Evolutionary conservation across 768 basidiomycete species (phyloP).

Genomic region (Lepiota subincarnata): DNA sequence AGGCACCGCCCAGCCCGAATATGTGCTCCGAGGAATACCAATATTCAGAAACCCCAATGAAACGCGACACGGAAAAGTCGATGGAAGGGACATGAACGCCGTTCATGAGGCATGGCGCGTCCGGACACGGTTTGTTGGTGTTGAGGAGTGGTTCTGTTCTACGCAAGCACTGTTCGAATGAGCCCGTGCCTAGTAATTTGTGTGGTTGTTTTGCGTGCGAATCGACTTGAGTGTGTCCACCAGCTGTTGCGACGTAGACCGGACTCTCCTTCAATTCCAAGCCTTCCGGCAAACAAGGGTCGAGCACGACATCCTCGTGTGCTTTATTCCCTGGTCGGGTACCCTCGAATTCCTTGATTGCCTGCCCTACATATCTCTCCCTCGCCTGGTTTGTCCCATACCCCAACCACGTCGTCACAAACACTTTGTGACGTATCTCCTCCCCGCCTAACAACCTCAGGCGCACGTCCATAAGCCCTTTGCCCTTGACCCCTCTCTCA

Average conservation of each 20-base stretch:
- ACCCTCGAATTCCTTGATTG: constrained; percentile 54
- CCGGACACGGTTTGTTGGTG: constrained; percentile 77
- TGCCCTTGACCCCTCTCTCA: constrained; percentile 49
- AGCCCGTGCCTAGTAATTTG: constrained; percentile 79
- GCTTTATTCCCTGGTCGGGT: constrained; percentile 26
- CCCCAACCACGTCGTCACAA: constrained; percentile 97
- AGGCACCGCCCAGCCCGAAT: constrained; percentile 90
- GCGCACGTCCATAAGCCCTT: constrained; percentile 74
- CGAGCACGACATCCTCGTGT: constrained; percentile 46
- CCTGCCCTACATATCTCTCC: constrained; percentile 80
- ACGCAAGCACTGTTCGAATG: constrained; percentile 79
- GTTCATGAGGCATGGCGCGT: constrained; percentile 87
- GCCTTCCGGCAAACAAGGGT: constrained; percentile 87
- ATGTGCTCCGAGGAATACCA: constrained; percentile 99
- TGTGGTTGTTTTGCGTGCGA: constrained; percentile 49
- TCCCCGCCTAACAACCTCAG: constrained; percentile 79
- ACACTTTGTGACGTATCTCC: constrained; percentile 88
- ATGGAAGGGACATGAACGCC: constrained; percentile 92
- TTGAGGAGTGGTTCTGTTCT: constrained; percentile 77
- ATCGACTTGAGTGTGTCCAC: constrained; percentile 6
- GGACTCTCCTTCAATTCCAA: constrained; percentile 60
- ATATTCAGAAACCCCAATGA: constrained; percentile 97
- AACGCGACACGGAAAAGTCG: constrained; percentile 88
- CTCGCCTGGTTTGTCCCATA: constrained; percentile 98
- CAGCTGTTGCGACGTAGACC: constrained; percentile 36